A percentile compares a stretch with the other conserved stretches of the same genome.
phyloP scores from a whole-genome alignment of 2,329 filamentous ascomycete species.

The Aspergillus quadrilineatus region DNA sequence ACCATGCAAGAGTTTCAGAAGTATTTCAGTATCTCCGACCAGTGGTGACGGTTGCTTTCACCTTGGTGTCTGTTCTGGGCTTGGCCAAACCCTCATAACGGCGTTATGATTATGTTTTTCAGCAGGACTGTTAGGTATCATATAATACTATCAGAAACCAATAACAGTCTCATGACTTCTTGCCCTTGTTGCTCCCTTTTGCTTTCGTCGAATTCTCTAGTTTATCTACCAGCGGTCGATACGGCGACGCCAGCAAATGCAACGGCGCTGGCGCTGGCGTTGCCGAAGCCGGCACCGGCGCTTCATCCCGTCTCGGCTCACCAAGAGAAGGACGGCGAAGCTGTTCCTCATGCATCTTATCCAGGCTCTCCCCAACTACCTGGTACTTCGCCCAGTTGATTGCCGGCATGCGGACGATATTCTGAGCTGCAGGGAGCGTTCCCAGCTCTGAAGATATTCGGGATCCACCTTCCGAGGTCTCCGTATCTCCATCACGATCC shows the following conservation, averaged over 20 bases:
- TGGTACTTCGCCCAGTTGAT: constrained; percentile 96
- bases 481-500: constrained; percentile 32
- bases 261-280: constrained; percentile 41
- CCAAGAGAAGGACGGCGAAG: constrained; percentile 57
- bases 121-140: not conserved
- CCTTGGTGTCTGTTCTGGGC: not conserved
- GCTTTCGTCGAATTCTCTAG: constrained; percentile 39
- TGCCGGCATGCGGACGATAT: constrained; percentile 78
- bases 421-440: constrained; percentile 72
- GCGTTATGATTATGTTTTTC: not conserved
- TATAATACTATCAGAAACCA: constrained; percentile 10
- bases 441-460: constrained; percentile 51
- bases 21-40: not conserved
- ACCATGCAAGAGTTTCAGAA: not conserved
- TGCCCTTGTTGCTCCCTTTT: constrained; percentile 33
- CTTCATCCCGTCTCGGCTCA: constrained; percentile 40
- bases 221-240: constrained; percentile 58
- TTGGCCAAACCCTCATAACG: not conserved
- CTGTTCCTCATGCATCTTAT: constrained; percentile 82
- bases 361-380: constrained; percentile 78
- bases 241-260: constrained; percentile 58
- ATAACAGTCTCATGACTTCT: constrained; percentile 29
- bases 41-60: not conserved
- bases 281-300: not conserved
- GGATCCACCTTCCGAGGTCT: constrained; percentile 23